Evolutionary conservation across 345 rosid species (phyloP), one percentile per base, ranked within the genome.

Genomic region (Zanthoxylum bungeanum): DNA sequence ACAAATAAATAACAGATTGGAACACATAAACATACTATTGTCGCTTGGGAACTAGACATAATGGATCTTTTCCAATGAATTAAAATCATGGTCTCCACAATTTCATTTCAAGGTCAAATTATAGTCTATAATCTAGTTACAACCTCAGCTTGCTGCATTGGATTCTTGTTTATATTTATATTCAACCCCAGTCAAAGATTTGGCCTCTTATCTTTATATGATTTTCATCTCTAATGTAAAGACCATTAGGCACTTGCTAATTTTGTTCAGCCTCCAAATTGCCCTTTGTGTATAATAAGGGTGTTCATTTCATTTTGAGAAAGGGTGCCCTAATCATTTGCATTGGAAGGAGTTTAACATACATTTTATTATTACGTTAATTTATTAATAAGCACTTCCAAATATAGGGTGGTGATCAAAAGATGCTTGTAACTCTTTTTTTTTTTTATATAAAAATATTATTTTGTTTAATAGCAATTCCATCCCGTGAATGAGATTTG

Each of bases 1-100:
- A 60, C 62, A 50, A 49, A 44, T 17, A 62, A 5, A 56, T 47
- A 28, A 10, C 73, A 64, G 62, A 17, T 9, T 69, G 36, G 78
- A 76, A 74, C 78, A 78, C 30, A 62, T 24, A 73, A 11, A 70
- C 64, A 76, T n/a, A 70, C 30, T 14, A 46, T 73, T 76, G 82
- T 76, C 77, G 19, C 71, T 82, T 27, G 40, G 65, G 81, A 82
- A 82, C 83, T 76, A 64, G 83, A 76, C 85, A 82, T 16, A 9
- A 21, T 22, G 50, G 34, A 64, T 10, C 76, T 55, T 68, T 79
- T 71, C 79, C 75, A 52, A 59, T 78, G 75, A 70, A 60, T 57
- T 17, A 27, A 76, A 70, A 73, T 82, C 57, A 76, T 79, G 75
- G 12, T n/a, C 40, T 63, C 80, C 75, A 73, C 82, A 27, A n/a